Conservation (phyloP, 305 asterid species). For the Lippia alba region DNA sequence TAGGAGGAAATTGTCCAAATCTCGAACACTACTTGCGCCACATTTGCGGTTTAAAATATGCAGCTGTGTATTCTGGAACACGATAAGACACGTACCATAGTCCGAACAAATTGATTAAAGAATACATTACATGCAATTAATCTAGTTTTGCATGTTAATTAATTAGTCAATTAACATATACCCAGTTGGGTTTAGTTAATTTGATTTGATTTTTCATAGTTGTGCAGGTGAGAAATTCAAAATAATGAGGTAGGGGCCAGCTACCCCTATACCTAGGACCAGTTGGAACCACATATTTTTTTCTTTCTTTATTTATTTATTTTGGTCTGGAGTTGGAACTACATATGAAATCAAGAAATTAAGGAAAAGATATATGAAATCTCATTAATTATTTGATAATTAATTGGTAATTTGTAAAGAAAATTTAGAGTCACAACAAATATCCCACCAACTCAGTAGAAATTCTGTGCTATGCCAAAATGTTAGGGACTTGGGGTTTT, state of each 20-base stretch:
- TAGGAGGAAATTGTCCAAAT: not conserved
- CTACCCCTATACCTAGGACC: not conserved
- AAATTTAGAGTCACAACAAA: slow-evolving; percentile 21
- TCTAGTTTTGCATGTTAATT: not conserved
- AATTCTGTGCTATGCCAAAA: slow-evolving; percentile 31
- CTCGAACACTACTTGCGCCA: not conserved
- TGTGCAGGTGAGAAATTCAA: slow-evolving; percentile 5
- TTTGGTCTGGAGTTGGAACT: not conserved
- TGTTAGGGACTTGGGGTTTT: slow-evolving; percentile 21
- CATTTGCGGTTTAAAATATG: slow-evolving; percentile 2
- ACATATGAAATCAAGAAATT: not conserved
- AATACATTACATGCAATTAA: not conserved
- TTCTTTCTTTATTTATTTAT: too few relatives aligned
- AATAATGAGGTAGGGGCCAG: not conserved
- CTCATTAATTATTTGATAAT: not conserved
- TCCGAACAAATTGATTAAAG: slow-evolving; percentile 15
- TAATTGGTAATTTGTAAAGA: not conserved
- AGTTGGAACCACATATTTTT: not conserved
- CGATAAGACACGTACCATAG: slow-evolving; percentile 8
- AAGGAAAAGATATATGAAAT: not conserved
- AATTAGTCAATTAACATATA: not conserved
- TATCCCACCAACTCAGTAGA: slow-evolving; percentile 40
- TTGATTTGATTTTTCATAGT: not conserved
- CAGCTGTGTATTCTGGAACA: slow-evolving; percentile 15
- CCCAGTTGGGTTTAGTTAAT: not conserved